These are phyloP conservation scores for Phytophthora sansomeana DNA, from an alignment of 352 stramenopile species.

Conservation along the genomic window DNA sequence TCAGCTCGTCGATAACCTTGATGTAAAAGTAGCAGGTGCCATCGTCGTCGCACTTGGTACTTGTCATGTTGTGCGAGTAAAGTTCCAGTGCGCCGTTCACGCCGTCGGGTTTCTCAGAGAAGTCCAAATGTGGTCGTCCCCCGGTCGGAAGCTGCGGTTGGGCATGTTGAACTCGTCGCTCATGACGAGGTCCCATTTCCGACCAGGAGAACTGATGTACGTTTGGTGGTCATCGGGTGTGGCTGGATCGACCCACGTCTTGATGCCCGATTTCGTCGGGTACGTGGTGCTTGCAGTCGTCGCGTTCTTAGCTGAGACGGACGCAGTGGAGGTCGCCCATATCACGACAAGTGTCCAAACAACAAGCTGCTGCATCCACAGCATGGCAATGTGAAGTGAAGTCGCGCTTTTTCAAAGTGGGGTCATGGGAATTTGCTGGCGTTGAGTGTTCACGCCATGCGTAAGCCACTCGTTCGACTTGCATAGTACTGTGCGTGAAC, in stretches of 20 bases:
- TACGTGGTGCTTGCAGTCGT: constrained; percentile 24
- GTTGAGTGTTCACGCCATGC: not conserved
- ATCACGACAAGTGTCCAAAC: constrained; percentile 5
- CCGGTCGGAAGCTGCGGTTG: constrained; percentile 81
- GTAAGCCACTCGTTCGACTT: constrained; percentile 1
- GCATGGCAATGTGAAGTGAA: not conserved
- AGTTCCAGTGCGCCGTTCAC: constrained; percentile 90
- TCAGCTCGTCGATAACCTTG: constrained; percentile 40
- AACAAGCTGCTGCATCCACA: constrained; percentile 4
- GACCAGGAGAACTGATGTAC: constrained; percentile 55
- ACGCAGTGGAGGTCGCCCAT: not conserved
- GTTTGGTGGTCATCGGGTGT: no score
- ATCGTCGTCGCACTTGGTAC: constrained; percentile 52
- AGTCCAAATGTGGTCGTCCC: constrained; percentile 92
- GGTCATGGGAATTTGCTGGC: not conserved
- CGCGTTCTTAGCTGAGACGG: constrained; percentile 18
- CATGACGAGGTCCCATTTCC: constrained; percentile 69
- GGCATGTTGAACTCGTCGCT: constrained; percentile 74
- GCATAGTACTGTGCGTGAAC: no score
- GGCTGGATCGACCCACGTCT: no score
- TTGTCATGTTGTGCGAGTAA: constrained; percentile 89
- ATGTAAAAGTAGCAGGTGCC: constrained; percentile 56
- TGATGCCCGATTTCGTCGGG: constrained; percentile 46
- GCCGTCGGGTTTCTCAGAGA: constrained; percentile 66
- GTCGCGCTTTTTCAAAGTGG: constrained; percentile 13